Conservation (phyloP, 1,284 basidiomycete species). For the Takashimella koratensis region DNA sequence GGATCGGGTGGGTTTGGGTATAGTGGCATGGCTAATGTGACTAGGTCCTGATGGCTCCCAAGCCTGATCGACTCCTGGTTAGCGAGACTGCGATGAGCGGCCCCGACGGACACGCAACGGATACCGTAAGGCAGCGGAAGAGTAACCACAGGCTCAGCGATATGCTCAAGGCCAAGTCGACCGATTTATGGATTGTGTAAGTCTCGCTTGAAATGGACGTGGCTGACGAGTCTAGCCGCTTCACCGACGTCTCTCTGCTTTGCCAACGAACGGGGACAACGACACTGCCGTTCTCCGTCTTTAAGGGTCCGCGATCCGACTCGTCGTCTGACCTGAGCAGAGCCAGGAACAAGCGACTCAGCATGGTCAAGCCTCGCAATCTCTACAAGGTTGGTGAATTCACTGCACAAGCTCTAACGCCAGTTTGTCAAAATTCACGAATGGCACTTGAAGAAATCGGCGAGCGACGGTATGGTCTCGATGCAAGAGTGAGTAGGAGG, state of each 20-base stretch:
- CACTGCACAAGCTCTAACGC: constrained; percentile 4
- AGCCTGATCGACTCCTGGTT: constrained; percentile 78
- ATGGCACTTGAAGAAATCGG: constrained; percentile 54
- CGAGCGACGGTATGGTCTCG: constrained; percentile 55
- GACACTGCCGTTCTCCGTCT: constrained; percentile 66
- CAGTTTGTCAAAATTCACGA: constrained; percentile 68
- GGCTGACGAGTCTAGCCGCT: constrained; percentile 51
- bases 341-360: constrained; percentile 65
- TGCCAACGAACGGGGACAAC: constrained; percentile 90
- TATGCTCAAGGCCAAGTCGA: constrained; percentile 54
- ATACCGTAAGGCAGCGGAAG: constrained; percentile 64
- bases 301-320: constrained; percentile 55
- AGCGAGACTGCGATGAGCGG: constrained; percentile 64
- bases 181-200: constrained; percentile 83
- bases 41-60: constrained; percentile 71
- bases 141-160: constrained; percentile 82
- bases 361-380: constrained; percentile 76
- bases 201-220: constrained; percentile 7
- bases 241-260: constrained; percentile 90
- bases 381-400: constrained; percentile 66
- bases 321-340: constrained; percentile 71
- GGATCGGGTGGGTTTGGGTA: constrained; percentile 57
- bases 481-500: constrained; percentile 73
- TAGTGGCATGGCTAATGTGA: neutral
- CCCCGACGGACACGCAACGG: neutral